A percentile compares a stretch with the other conserved stretches of the same genome.
Evolutionary conservation across 495 filamentous ascomycete species (phyloP).

Genomic region (Saxispiralis lemnorum): DNA sequence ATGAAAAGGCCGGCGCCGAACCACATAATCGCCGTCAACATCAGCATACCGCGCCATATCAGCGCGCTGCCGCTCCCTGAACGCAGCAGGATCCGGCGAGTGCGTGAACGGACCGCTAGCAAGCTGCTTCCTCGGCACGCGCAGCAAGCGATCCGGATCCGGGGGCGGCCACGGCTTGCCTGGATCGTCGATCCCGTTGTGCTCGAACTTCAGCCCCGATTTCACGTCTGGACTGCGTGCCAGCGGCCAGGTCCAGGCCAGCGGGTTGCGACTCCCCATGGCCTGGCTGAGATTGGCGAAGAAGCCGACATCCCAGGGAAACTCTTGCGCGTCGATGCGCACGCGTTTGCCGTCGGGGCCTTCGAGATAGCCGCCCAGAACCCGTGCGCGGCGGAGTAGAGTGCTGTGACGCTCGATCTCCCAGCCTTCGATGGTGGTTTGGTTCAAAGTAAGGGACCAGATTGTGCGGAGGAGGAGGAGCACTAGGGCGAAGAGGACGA

Average conservation of each 20-base stretch:
- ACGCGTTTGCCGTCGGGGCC: conserved; percentile 41
- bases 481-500: conserved; percentile 46
- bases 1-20: conserved; percentile 35
- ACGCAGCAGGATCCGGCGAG: conserved; percentile 35
- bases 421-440: conserved; percentile 84
- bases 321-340: conserved; percentile 51
- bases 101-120: conserved; percentile 9
- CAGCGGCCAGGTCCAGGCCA: conserved; percentile 51
- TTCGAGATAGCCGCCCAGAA: conserved; percentile 39
- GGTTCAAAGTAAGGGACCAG: conserved; percentile 41
- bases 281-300: conserved; percentile 57
- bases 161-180: conserved; percentile 63
- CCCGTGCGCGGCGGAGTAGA: conserved; percentile 42
- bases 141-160: conserved; percentile 67
- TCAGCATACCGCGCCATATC: conserved; percentile 32
- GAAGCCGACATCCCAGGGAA: conserved; percentile 82
- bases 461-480: conserved; percentile 46
- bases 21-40: conserved; percentile 16
- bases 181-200: conserved; percentile 69
- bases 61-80: conserved; percentile 36
- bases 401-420: conserved; percentile 76
- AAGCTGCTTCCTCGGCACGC: conserved; percentile 23
- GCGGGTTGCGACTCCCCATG: conserved; percentile 43
- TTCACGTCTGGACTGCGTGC: conserved; percentile 35
- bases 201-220: conserved; percentile 50